These are phyloP conservation scores for Phytophthora palmivora DNA, from an alignment of 352 stramenopile species.

Conservation along the genomic window DNA sequence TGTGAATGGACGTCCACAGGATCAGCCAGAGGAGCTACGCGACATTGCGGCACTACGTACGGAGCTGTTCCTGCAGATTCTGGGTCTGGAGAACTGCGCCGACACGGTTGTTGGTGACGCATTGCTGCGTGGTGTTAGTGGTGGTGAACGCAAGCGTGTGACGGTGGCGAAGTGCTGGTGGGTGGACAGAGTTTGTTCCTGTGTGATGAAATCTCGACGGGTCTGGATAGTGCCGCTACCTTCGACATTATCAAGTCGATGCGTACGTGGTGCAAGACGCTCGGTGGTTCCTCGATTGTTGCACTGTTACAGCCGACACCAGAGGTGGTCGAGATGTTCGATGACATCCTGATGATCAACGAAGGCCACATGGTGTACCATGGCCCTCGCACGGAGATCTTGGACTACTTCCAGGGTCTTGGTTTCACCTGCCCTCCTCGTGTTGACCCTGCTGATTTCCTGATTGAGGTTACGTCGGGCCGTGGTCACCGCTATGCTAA, in stretches of 20 bases:
- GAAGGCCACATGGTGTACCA: slow-evolving; percentile 95
- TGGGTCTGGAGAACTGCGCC: slow-evolving; percentile 91
- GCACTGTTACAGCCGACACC: slow-evolving; percentile 65
- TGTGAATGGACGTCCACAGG: slow-evolving; percentile 63
- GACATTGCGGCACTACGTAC: slow-evolving; percentile 73
- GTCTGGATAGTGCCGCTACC: slow-evolving; percentile 63
- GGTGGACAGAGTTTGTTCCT: slow-evolving; percentile 70
- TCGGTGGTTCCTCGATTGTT: slow-evolving; percentile 45
- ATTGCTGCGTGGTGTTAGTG: slow-evolving; percentile 87
- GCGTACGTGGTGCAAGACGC: slow-evolving; percentile 47
- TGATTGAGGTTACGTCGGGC: slow-evolving; percentile 74
- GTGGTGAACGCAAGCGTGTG: slow-evolving; percentile 87
- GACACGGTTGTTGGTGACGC: slow-evolving; percentile 94
- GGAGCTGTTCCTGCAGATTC: slow-evolving; percentile 76
- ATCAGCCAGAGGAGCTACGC: slow-evolving; percentile 77
- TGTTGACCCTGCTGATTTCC: slow-evolving; percentile 72
- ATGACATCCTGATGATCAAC: slow-evolving; percentile 95
- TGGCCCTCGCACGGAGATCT: slow-evolving; percentile 74
- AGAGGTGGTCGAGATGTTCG: slow-evolving; percentile 96
- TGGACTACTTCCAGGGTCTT: slow-evolving; percentile 86
- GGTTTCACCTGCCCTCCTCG: slow-evolving; percentile 78
- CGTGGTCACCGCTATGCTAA: slow-evolving; percentile 59
- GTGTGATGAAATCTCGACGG: slow-evolving; percentile 79
- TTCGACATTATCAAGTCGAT: slow-evolving; percentile 70
- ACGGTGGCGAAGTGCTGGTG: slow-evolving; percentile 75